phyloP scores from a whole-genome alignment of 164 flowering plant genomes.

The Vitis labrusca region DNA sequence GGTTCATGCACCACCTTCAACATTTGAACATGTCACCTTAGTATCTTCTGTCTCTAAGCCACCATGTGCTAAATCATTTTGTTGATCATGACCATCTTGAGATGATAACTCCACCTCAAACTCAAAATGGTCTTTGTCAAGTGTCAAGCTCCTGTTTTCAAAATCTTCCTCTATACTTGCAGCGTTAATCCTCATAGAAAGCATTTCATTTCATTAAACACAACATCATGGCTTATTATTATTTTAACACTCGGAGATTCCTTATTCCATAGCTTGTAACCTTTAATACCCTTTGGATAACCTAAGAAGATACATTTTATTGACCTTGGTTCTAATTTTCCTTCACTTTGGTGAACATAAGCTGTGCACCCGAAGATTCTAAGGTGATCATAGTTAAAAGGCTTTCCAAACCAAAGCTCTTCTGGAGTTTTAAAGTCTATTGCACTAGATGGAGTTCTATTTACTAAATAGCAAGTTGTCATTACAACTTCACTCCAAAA shows the following conservation, averaged over 20 bases:
- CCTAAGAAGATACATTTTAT: neutral
- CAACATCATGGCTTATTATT: neutral
- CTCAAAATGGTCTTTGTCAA: no score
- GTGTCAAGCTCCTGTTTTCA: no score
- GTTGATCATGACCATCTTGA: no score
- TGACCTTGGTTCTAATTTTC: neutral
- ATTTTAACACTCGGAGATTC: neutral
- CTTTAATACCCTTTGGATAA: neutral
- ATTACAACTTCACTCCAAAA: constrained; percentile 7
- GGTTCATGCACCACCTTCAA: no score
- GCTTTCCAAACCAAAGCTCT: neutral
- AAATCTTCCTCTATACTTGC: no score
- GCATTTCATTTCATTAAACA: no score
- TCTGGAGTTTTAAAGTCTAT: neutral
- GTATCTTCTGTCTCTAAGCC: no score
- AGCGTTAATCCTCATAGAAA: no score
- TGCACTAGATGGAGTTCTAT: neutral
- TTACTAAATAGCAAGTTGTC: neutral
- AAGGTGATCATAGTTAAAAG: neutral
- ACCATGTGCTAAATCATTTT: no score
- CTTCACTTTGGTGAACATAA: neutral
- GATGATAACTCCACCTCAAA: no score
- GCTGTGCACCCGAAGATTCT: neutral
- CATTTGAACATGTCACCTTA: no score
- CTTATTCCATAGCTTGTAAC: neutral